A percentile compares a stretch with the other conserved stretches of the same genome.
These are phyloP conservation scores for Melocanna baccifera DNA, from an alignment of 176 grass and related monocot species.

Conservation along the genomic window DNA sequence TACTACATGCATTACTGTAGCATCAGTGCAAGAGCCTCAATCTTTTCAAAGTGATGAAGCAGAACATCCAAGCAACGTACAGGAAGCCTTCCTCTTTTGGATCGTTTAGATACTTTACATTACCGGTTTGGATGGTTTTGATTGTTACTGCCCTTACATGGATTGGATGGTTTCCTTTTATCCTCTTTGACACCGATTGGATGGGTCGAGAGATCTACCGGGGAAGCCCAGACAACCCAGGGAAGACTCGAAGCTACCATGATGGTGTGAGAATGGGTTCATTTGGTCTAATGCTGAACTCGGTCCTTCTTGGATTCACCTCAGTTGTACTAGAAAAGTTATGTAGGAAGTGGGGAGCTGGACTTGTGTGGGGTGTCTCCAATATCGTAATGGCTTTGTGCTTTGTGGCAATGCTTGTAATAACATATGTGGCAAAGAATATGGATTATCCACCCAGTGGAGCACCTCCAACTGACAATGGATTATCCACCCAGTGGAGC, in stretches of 20 bases:
- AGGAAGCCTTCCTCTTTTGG: slow-evolving; percentile 91
- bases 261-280: slow-evolving; percentile 86
- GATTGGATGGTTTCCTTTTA: slow-evolving; percentile 95
- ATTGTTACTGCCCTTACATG: slow-evolving; percentile 87
- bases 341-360: slow-evolving; percentile 90
- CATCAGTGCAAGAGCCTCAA: slow-evolving; percentile 55
- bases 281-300: slow-evolving; percentile 86
- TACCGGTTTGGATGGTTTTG: slow-evolving; percentile 83
- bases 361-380: slow-evolving; percentile 84
- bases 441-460: slow-evolving; percentile 56
- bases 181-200: slow-evolving; percentile 94
- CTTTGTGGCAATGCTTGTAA: slow-evolving; percentile 80
- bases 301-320: slow-evolving; percentile 76
- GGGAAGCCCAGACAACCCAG: slow-evolving; percentile 60
- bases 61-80: slow-evolving; percentile 23
- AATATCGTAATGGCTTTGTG: slow-evolving; percentile 93
- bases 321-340: slow-evolving; percentile 75
- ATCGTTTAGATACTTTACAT: slow-evolving; percentile 76
- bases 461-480: too few relatives aligned
- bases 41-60: slow-evolving; percentile 40
- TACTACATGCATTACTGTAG: slow-evolving; percentile 66
- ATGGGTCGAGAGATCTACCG: slow-evolving; percentile 90
- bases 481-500: slow-evolving; percentile 56
- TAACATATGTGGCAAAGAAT: slow-evolving; percentile 73
- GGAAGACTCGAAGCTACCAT: slow-evolving; percentile 52